A percentile compares a stretch with the other conserved stretches of the same genome.
Evolutionary conservation across 441 rosid genomes (phyloP).

Genomic region (Dalechampia spathulata): DNA sequence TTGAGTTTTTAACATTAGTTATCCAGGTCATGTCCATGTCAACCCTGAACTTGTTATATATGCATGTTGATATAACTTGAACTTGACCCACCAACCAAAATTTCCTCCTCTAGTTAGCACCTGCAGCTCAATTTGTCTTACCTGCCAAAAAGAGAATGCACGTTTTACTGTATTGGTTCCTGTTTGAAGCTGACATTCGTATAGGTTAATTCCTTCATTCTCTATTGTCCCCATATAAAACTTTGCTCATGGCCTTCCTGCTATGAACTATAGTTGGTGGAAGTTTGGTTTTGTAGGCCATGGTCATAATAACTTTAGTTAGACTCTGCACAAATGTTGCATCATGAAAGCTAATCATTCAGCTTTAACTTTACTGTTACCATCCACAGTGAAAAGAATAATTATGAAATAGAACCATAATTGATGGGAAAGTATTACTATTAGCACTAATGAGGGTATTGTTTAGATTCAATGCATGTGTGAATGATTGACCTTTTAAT

Average conservation of each 20-base stretch:
- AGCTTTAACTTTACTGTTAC: background rate
- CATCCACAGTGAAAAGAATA: background rate
- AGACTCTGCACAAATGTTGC: background rate
- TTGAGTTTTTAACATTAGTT: too few relatives aligned
- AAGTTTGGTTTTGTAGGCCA: background rate
- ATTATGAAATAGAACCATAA: too few relatives aligned
- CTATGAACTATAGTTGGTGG: background rate
- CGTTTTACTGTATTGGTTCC: too few relatives aligned
- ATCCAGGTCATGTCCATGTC: too few relatives aligned
- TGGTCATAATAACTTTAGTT: background rate
- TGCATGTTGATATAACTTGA: too few relatives aligned
- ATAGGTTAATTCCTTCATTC: background rate
- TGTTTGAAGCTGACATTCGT: too few relatives aligned
- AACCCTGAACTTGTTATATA: too few relatives aligned
- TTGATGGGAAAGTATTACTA: slow-evolving; percentile 13
- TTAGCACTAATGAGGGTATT: slow-evolving; percentile 2
- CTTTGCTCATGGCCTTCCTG: background rate
- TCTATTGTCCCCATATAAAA: background rate
- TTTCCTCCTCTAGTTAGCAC: too few relatives aligned
- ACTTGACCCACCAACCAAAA: too few relatives aligned
- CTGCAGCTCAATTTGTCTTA: too few relatives aligned
- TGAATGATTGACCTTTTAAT: slow-evolving; percentile 26
- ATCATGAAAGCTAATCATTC: slow-evolving; percentile 1
- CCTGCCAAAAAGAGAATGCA: too few relatives aligned
- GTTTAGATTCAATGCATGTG: slow-evolving; percentile 23